Conservation (phyloP, 1,284 basidiomycete species). For the Xerocomus nothofagi region DNA sequence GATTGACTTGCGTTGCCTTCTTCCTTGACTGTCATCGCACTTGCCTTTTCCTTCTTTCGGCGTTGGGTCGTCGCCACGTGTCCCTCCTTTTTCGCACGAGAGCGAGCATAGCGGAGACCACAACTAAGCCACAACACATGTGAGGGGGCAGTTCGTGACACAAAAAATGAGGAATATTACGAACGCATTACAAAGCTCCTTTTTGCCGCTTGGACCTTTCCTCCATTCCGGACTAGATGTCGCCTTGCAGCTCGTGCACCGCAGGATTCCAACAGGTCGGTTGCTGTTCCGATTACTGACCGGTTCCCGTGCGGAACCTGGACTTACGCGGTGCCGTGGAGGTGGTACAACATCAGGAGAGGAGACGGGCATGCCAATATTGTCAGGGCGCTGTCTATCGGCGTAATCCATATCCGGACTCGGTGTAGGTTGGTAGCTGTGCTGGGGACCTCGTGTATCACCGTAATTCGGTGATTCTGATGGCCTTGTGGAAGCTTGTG, state of each 20-base stretch:
- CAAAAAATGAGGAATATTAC: slow-evolving; percentile 35
- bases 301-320: slow-evolving; percentile 35
- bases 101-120: slow-evolving; percentile 77
- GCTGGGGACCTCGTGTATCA: slow-evolving; percentile 29
- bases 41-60: slow-evolving; percentile 45
- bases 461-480: slow-evolving; percentile 30
- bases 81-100: slow-evolving; percentile 81
- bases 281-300: slow-evolving; percentile 42
- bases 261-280: slow-evolving; percentile 70
- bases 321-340: slow-evolving; percentile 57
- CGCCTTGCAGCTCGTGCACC: slow-evolving; percentile 82
- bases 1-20: slow-evolving; percentile 36
- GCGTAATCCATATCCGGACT: slow-evolving; percentile 43
- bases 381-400: slow-evolving; percentile 34
- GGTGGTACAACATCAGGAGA: slow-evolving; percentile 59
- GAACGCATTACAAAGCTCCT: slow-evolving; percentile 93
- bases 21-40: slow-evolving; percentile 34
- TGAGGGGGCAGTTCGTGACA: slow-evolving; percentile 21
- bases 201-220: slow-evolving; percentile 86
- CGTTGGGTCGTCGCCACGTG: slow-evolving; percentile 39
- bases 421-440: slow-evolving; percentile 42
- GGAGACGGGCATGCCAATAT: slow-evolving; percentile 25
- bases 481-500: slow-evolving; percentile 21
- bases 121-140: slow-evolving; percentile 50
- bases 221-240: slow-evolving; percentile 92